Evolutionary conservation across 2,329 filamentous ascomycete genomes (phyloP), one percentile per base, ranked within the genome.

Genomic region (Torrubiella hemipterigena): DNA sequence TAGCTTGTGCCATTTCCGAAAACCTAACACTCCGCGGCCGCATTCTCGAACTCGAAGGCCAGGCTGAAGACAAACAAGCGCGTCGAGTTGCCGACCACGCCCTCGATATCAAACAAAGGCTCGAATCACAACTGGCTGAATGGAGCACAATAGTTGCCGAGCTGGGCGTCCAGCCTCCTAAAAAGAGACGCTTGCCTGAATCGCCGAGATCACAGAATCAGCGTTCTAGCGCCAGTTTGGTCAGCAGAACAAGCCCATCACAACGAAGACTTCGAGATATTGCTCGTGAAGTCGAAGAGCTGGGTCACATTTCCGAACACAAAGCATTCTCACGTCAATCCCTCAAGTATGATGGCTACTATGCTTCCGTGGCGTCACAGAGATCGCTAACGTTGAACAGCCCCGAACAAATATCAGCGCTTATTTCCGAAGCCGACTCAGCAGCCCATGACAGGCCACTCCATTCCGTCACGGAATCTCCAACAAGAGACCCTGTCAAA

Each of bases 1-100:
- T 73, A 39, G 75, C 79, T 24, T 73, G 76, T 29, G 68, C 87
- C 40, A 63, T 87, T 16, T 75, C 79, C n/a, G 81, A 91, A 43
- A 91, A 91, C 48, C 67, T 89, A 33, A 67, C 76, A 32, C 66
- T 91, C 11, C 72, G 77, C 31, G 68, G 80, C 38, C 73, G 81
- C 38, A 73, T 86, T 27, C 54, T 87, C 31, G 72, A 73, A 30
- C 62, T 87, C 3, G 73, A 85, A 46, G 73, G 71, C 34, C 71
- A 81, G 33, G 56, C 81, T 20, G 70, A 81, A 35, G 67, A 75
- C 40, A 73, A 70, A 33, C 65, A 67, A 29, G 58, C 68, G 27
- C 66, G 68, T 27, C 61, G 71, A 31, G 69, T 77, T 18, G 69
- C 74, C 35, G 73, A 81, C 37, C 73, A 79, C 49, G 73, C 82